Percentiles rank a stretch among this genome's conserved stretches.
phyloP scores from a whole-genome alignment of 805 yeast genomes.

The Wickerhamiella cacticola region DNA sequence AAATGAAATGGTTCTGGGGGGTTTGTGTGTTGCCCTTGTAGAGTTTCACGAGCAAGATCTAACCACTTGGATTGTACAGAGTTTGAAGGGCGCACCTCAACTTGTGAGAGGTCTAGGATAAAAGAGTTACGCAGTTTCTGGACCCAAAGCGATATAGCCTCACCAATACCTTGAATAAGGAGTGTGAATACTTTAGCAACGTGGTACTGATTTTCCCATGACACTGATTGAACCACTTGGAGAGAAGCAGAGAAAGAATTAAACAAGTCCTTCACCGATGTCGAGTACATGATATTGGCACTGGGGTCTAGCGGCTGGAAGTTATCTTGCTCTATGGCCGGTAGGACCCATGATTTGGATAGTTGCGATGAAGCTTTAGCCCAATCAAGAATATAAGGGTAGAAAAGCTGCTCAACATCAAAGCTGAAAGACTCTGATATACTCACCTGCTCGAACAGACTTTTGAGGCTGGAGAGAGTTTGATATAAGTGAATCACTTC shows the following conservation, averaged over 20 bases:
- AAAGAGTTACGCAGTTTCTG: constrained; percentile 21
- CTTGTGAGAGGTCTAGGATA: constrained; percentile 15
- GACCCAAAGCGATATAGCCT: constrained; percentile 45
- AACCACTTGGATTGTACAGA: constrained; percentile 6
- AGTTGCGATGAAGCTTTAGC: constrained; percentile 36
- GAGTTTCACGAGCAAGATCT: constrained; percentile 21
- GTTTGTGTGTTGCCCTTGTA: constrained; percentile 22
- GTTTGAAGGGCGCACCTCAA: not conserved
- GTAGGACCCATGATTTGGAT: constrained; percentile 38
- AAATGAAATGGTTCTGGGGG: constrained; percentile 46
- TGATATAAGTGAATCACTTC: constrained; percentile 50
- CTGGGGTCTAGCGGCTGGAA: constrained; percentile 41
- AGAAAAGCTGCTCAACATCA: constrained; percentile 46
- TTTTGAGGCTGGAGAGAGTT: constrained; percentile 41
- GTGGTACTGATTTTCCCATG: constrained; percentile 58
- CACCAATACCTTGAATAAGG: constrained; percentile 51
- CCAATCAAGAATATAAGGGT: constrained; percentile 34
- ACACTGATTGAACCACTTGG: constrained; percentile 42
- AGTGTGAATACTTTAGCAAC: constrained; percentile 48
- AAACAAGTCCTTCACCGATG: constrained; percentile 58
- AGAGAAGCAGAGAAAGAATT: constrained; percentile 48
- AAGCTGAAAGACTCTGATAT: constrained; percentile 37
- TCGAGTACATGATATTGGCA: constrained; percentile 33
- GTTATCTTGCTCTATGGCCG: constrained; percentile 46
- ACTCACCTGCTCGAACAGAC: constrained; percentile 39